Percentiles rank a stretch among this genome's conserved stretches.
These are phyloP conservation scores for Imleria badia DNA, from an alignment of 768 basidiomycete genomes.

Conservation along the genomic window DNA sequence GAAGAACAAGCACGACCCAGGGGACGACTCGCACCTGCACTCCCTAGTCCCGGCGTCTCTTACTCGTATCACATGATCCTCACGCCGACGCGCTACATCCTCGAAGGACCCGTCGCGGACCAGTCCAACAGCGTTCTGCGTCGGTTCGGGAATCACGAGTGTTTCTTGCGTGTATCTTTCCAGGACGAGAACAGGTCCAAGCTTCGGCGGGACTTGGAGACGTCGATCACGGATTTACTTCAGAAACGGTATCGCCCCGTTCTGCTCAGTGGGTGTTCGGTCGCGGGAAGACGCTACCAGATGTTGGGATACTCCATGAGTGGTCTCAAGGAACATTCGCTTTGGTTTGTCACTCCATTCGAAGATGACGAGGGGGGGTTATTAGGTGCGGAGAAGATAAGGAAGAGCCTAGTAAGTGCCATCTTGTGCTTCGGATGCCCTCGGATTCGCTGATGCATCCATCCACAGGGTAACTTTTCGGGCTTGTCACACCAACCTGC, in stretches of 20 bases:
- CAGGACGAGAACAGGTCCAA: conserved; percentile 46
- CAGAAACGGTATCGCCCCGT: conserved; percentile 33
- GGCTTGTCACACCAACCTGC: conserved; percentile 41
- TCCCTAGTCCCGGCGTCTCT: conserved; percentile 19
- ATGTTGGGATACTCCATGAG: conserved; percentile 56
- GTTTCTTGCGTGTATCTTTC: conserved; percentile 49
- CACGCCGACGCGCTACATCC: conserved; percentile 38
- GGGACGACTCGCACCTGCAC: conserved; percentile 24
- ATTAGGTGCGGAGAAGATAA: conserved; percentile 29
- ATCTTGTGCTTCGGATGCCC: neutral
- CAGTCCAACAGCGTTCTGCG: conserved; percentile 40
- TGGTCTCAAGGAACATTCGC: conserved; percentile 48
- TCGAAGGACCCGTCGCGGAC: conserved; percentile 41
- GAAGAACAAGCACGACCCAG: conserved; percentile 26
- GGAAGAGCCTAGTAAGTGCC: conserved; percentile 34
- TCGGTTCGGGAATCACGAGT: conserved; percentile 37
- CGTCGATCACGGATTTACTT: conserved; percentile 35
- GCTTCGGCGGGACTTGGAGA: conserved; percentile 33
- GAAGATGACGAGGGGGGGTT: conserved; percentile 19
- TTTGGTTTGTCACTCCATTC: conserved; percentile 51
- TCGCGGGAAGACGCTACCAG: conserved; percentile 46
- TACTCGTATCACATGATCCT: conserved; percentile 39
- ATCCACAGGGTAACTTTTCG: conserved; percentile 40
- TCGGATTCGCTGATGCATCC: conserved; percentile 1
- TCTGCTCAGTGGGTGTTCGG: conserved; percentile 33